Evolutionary conservation across 768 basidiomycete species (phyloP).

Genomic region (Naganishia friedmannii): DNA sequence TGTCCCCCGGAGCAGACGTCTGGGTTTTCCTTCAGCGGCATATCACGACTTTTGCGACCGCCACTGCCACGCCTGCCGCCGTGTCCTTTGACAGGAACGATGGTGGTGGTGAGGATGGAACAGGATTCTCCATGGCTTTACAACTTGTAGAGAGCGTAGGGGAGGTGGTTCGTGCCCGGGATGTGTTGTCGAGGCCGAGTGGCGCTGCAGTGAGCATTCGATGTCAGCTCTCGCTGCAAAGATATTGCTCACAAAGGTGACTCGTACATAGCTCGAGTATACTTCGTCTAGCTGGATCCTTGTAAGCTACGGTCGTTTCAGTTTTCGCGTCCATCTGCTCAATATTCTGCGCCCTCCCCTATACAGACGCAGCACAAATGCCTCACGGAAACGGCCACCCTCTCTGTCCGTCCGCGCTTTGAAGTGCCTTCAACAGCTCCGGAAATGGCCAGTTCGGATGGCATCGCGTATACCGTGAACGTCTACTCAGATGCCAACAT

Average conservation of each 20-base stretch:
- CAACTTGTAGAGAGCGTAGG: background rate
- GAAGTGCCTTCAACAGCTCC: background rate
- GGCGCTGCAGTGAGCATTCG: background rate
- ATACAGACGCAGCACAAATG: conserved; percentile 22
- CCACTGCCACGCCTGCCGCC: background rate
- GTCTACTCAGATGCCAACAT: conserved; percentile 58
- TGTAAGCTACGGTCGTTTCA: background rate
- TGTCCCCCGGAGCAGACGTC: conserved; percentile 55
- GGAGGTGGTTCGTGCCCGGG: background rate
- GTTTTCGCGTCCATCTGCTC: background rate
- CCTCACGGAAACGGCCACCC: conserved; percentile 18
- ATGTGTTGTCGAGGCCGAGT: background rate
- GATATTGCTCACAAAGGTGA: background rate
- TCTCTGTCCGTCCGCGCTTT: conserved; percentile 5
- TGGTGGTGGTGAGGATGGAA: background rate
- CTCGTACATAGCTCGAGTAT: background rate
- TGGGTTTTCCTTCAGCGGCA: conserved; percentile 83
- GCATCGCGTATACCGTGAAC: conserved; percentile 52
- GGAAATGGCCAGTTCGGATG: background rate
- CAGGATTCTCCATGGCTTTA: background rate
- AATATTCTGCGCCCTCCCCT: background rate
- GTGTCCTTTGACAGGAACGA: no score
- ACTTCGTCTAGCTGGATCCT: conserved; percentile 17
- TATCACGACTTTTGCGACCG: conserved; percentile 47
- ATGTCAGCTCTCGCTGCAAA: background rate